Evolutionary conservation across 345 rosid genomes (phyloP).

Genomic region (Sonneratia alba): DNA sequence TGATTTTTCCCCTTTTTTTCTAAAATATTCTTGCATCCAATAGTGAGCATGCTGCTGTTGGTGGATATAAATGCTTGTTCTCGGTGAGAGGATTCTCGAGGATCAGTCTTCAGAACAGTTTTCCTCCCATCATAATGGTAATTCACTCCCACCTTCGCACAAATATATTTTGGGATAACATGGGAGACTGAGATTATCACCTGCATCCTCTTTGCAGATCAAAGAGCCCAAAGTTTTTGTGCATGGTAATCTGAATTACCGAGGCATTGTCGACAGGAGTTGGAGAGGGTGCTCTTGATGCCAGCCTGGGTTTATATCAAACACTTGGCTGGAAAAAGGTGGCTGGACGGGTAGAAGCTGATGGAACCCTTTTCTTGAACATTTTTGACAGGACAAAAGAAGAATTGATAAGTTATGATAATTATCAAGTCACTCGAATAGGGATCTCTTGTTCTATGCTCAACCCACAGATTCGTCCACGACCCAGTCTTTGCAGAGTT

Average conservation of each 20-base stretch:
- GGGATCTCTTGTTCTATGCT: not conserved
- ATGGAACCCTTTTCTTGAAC: no score
- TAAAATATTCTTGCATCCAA: constrained; percentile 1
- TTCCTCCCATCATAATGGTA: constrained; percentile 68
- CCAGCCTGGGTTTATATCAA: no score
- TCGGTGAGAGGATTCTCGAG: constrained; percentile 53
- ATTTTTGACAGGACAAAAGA: no score
- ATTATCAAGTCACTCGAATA: not conserved
- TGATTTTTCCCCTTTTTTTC: not conserved
- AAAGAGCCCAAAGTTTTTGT: constrained; percentile 58
- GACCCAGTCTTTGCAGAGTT: not conserved
- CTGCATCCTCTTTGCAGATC: constrained; percentile 35
- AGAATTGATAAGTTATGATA: not conserved
- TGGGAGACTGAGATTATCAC: constrained; percentile 5
- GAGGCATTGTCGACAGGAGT: constrained; percentile 21
- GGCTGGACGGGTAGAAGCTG: not conserved
- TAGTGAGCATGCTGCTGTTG: constrained; percentile 64
- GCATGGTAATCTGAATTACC: constrained; percentile 38
- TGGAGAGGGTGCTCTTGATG: constrained; percentile 60
- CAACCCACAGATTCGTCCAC: not conserved
- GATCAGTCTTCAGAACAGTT: constrained; percentile 32
- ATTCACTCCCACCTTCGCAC: not conserved
- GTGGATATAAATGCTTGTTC: constrained; percentile 68
- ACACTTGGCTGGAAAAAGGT: not conserved
- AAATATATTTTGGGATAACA: constrained; percentile 1